Base-by-base conservation (phyloP, 768 basidiomycete genomes). In the Lactarius psammicola region DNA sequence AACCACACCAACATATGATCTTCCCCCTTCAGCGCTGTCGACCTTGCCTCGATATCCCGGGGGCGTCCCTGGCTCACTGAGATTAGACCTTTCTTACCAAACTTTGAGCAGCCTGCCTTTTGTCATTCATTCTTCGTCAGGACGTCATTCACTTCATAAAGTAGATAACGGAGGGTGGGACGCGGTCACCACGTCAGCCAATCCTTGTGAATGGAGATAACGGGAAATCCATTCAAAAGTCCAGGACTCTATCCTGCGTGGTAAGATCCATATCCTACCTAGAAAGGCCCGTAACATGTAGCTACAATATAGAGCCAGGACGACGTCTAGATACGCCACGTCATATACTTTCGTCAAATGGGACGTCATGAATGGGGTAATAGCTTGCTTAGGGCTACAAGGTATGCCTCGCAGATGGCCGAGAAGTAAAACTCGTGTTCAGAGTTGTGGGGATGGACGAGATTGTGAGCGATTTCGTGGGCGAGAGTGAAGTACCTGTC, bases 341-440 rank as follows among this genome's bases (percentile, higher is more conserved):
- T 30, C 53, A 40, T 59, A 63, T 30, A 23, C 34, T 28, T 9
- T 34, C 51, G 26, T 34, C 40, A 49, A 6, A n/a, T 44, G 15
- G 3, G 3, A 28, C 10, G 23, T 61, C 55, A 60, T 46, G 57
- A 23, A 23, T 30, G 36, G 13, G 56, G 7, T 33, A 68, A 56
- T 20, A 69, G 26, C 36, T 20, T 40, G 46, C 62, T 28, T 26
- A 87, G 75, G 23, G 75, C 72, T 59, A 79, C 68, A 31, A 88
- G 73, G 72, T 83, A 81, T 38, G 81, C 83, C 76, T 97, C 92
- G 68, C 90, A 92, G 23, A 98, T 90, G 7, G 91, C 87, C 33
- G 93, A 93, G 72, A 96, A 95, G 75, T 93, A 97, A 75, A 97
- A 98, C 68, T 94, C 93, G 69, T 96, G 95, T 72, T 95, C 89